phyloP scores from a whole-genome alignment of 2,329 filamentous ascomycete genomes.

The Cladosporium austrohemisphaericum region DNA sequence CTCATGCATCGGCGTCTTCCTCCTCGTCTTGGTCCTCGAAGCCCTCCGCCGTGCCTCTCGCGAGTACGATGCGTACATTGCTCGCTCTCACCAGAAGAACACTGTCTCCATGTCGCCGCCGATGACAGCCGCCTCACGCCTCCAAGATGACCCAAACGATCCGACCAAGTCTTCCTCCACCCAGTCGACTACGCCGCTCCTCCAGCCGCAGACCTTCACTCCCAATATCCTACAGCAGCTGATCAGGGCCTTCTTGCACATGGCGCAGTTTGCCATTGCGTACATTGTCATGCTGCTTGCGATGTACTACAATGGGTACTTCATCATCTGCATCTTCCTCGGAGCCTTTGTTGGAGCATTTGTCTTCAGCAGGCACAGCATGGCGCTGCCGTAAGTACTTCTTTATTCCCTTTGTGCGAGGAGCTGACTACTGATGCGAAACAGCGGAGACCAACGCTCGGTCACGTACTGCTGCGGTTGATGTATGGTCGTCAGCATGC shows the following conservation, averaged over 20 bases:
- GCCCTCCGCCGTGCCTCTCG: slow-evolving; percentile 65
- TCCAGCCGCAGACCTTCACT: slow-evolving; percentile 29
- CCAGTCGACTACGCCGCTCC: slow-evolving; percentile 1
- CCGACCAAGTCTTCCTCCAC: not conserved
- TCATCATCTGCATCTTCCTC: slow-evolving; percentile 77
- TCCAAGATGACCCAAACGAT: not conserved
- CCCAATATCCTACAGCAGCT: slow-evolving; percentile 64
- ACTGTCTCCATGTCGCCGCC: not conserved
- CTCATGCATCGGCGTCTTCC: slow-evolving; percentile 71
- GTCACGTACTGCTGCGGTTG: slow-evolving; percentile 26
- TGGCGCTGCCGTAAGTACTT: slow-evolving; percentile 14
- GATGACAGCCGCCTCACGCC: not conserved
- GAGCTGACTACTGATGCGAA: slow-evolving; percentile 6
- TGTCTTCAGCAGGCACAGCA: slow-evolving; percentile 65
- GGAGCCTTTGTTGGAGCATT: slow-evolving; percentile 71
- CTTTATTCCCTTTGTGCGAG: not conserved
- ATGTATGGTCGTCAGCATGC: too few species aligned
- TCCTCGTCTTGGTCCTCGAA: slow-evolving; percentile 71
- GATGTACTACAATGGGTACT: slow-evolving; percentile 66
- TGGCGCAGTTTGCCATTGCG: slow-evolving; percentile 67
- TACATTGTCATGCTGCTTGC: slow-evolving; percentile 71
- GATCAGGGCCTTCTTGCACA: slow-evolving; percentile 63
- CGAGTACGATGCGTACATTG: slow-evolving; percentile 67
- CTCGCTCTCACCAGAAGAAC: slow-evolving; percentile 37
- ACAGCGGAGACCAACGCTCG: slow-evolving; percentile 21